Evolutionary conservation across 805 yeast species (phyloP).

Genomic region (Kodamaea nitidulidarum): DNA sequence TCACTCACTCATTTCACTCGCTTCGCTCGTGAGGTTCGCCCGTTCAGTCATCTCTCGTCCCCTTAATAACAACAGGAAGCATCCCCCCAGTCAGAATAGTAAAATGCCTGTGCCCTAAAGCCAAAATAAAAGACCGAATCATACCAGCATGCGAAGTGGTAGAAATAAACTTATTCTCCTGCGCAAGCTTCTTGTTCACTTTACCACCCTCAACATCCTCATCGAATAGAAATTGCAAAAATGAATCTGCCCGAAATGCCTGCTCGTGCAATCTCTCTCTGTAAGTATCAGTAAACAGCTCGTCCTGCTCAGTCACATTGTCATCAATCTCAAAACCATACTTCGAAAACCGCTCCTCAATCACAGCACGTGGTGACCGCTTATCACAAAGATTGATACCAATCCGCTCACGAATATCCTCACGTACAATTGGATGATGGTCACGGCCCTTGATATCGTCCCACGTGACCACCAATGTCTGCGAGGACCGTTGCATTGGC

Average conservation of each 20-base stretch:
- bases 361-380: conserved; percentile 40
- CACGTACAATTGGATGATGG: conserved; percentile 31
- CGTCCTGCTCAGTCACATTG: conserved; percentile 48
- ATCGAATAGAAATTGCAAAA: conserved; percentile 36
- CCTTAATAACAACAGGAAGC: conserved; percentile 56
- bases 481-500: conserved; percentile 62
- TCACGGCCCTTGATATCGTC: conserved; percentile 26
- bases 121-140: conserved; percentile 48
- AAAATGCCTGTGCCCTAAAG: conserved; percentile 51
- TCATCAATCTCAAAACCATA: conserved; percentile 44
- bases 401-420: conserved; percentile 55
- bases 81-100: conserved; percentile 64
- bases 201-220: conserved; percentile 15
- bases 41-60: conserved; percentile 14
- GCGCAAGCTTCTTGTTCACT: conserved; percentile 23
- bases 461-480: conserved; percentile 54
- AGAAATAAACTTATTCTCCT: conserved; percentile 30
- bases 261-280: conserved; percentile 51
- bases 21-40: not conserved
- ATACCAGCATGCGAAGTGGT: conserved; percentile 63
- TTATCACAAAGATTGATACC: conserved; percentile 61
- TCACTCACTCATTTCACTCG: too few relatives aligned
- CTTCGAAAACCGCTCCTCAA: conserved; percentile 34
- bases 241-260: conserved; percentile 42
- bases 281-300: conserved; percentile 38